Evolutionary conservation across 2,329 filamentous ascomycete genomes (phyloP), one percentile per base, ranked within the genome.

Genomic region (Arthrinium phaeospermum): DNA sequence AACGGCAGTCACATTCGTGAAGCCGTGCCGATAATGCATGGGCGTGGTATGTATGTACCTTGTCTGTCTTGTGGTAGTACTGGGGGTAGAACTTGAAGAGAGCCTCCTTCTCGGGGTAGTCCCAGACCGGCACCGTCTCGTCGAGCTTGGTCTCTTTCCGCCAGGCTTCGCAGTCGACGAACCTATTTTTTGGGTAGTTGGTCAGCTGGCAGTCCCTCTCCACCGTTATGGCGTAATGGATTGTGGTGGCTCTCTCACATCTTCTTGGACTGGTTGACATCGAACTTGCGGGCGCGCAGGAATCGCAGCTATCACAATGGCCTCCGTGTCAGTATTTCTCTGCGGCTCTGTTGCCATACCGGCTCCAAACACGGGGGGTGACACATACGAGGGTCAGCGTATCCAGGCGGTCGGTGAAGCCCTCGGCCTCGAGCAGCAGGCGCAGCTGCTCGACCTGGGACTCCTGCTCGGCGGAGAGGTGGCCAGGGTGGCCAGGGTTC

Each of bases 11-110:
- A 16, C 44, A 24, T 53, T 27, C 16, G 37, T 12, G 8, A 27
- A 16, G 22, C n/a, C 22, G 22, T 49, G 22, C 8, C n/a, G 30
- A 68, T 72, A 41, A 51, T 24, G 19, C 5, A 41, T 64, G 34
- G 22, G 22, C 10, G 57, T 41, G 34, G 4, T 41, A 41, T 41
- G 46, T 82, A 92, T 41, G 46, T 82, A 92, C 91, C 85, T 94
- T 95, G 85, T 96, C 94, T 16, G 91, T 96, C 87, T 98, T 98
- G 90, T 99, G 96, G 87, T 99, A 99, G 88, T 96, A 99, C 86
- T 99, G 96, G 68, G 94, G 94, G 86, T 99, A 99, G 88, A 93
- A 98, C 84, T 96, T 87, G 84, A 94, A 94, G 73, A 99, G 90
- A 81, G 96, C 83, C 71, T 89, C 79, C 84, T 96, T 96, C 89